Conservation (phyloP, 148 eudicot species). For the Gaultheria prostrata region DNA sequence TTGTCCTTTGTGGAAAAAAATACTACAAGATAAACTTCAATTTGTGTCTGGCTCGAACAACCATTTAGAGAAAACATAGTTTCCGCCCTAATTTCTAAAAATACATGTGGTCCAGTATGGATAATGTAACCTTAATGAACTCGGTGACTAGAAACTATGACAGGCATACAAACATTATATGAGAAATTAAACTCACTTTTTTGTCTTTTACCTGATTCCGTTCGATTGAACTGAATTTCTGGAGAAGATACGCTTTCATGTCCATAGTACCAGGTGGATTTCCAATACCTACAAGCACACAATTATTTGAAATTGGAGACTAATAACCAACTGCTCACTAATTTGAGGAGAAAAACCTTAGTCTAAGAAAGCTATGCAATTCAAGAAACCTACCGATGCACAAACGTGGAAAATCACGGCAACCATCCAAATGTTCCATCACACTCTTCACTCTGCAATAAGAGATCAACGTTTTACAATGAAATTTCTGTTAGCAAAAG, state of each 20-base stretch:
- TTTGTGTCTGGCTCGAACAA: background rate
- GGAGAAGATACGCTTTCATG: slow-evolving; percentile 92
- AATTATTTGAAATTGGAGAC: background rate
- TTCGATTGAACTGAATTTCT: slow-evolving; percentile 71
- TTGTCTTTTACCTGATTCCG: slow-evolving; percentile 50
- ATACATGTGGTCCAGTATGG: background rate
- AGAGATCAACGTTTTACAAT: background rate
- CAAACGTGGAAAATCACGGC: slow-evolving; percentile 87
- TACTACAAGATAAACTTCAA: background rate
- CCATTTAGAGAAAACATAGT: background rate
- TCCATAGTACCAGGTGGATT: slow-evolving; percentile 97
- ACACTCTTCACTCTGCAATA: slow-evolving; percentile 87
- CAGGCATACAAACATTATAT: background rate
- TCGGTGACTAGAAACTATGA: background rate
- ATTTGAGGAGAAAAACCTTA: background rate
- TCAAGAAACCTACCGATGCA: slow-evolving; percentile 64
- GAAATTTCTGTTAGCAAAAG: background rate
- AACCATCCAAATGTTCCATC: slow-evolving; percentile 80
- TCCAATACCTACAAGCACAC: slow-evolving; percentile 62
- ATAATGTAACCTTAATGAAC: background rate
- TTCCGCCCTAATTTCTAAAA: background rate
- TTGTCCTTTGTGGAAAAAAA: background rate
- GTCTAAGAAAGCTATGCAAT: background rate
- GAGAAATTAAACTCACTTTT: no score
- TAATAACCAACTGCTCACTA: background rate